Percentiles rank a stretch among this genome's conserved stretches.
These are phyloP conservation scores for Spatholobus suberectus DNA, from an alignment of 306 rosid species.

Conservation along the genomic window DNA sequence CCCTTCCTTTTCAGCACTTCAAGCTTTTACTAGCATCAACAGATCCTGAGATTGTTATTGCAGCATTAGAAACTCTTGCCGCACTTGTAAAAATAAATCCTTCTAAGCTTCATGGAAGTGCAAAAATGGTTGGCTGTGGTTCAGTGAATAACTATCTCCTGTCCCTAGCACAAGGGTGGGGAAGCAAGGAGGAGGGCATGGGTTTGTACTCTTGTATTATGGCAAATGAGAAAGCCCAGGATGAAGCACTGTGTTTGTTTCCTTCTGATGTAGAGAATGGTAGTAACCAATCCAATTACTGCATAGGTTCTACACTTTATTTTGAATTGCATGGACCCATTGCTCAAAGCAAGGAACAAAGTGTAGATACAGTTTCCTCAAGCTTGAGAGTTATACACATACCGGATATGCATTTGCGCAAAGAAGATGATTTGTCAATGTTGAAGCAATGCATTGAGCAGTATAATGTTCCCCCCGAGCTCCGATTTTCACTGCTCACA, in stretches of 20 bases:
- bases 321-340: conserved; percentile 76
- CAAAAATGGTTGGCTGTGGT: conserved; percentile 93
- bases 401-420: conserved; percentile 77
- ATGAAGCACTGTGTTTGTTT: conserved; percentile 74
- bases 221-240: conserved; percentile 79
- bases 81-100: conserved; percentile 92
- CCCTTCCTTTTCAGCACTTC: conserved; percentile 75
- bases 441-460: conserved; percentile 84
- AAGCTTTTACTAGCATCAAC: conserved; percentile 89
- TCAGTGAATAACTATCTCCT: conserved; percentile 85
- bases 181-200: conserved; percentile 98
- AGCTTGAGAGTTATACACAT: conserved; percentile 74
- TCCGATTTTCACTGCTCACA: conserved; percentile 83
- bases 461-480: conserved; percentile 73
- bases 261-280: conserved; percentile 81
- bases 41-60: conserved; percentile 89
- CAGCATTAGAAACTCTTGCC: conserved; percentile 87
- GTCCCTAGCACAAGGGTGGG: conserved; percentile 98
- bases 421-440: conserved; percentile 78
- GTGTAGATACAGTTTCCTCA: conserved; percentile 52
- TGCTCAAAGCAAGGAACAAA: conserved; percentile 61
- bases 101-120: conserved; percentile 91
- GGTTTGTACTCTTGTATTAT: conserved; percentile 89
- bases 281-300: conserved; percentile 68
- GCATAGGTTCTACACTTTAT: conserved; percentile 91